These are phyloP conservation scores for Hydnomerulius pinastri DNA, from an alignment of 768 basidiomycete genomes.

Conservation along the genomic window DNA sequence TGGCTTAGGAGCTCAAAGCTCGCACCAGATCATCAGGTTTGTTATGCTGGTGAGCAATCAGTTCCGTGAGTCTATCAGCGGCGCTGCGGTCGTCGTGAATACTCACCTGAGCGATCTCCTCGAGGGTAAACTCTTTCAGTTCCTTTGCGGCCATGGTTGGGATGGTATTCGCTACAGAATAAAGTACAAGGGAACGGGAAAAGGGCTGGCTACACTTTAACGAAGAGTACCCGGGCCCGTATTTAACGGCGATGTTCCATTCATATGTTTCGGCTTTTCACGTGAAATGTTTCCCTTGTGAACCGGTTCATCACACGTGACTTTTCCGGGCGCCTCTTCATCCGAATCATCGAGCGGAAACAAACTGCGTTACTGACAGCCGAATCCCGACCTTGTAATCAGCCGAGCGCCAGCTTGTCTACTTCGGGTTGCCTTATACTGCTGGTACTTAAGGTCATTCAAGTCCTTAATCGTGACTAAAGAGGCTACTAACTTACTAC, in stretches of 20 bases:
- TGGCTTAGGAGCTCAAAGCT: neutral
- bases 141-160: conserved; percentile 31
- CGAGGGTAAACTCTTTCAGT: conserved; percentile 50
- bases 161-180: too few species aligned
- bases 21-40: conserved; percentile 73
- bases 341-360: neutral
- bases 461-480: too few species aligned
- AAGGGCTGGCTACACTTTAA: too few species aligned
- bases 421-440: too few species aligned
- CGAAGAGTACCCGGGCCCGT: too few species aligned
- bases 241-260: too few species aligned
- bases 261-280: conserved; percentile 3
- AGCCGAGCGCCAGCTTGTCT: too few species aligned
- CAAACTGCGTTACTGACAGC: too few species aligned
- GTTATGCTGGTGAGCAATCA: conserved; percentile 56
- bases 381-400: too few species aligned
- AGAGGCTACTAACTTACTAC: too few species aligned
- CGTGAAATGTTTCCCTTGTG: conserved; percentile 3
- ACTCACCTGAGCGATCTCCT: conserved; percentile 59
- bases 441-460: too few species aligned
- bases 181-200: too few species aligned
- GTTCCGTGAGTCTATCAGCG: neutral
- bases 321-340: neutral
- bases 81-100: neutral
- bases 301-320: conserved; percentile 6